phyloP scores from a whole-genome alignment of 2,329 filamentous ascomycete genomes.

The Aspergillus quadricinctus region DNA sequence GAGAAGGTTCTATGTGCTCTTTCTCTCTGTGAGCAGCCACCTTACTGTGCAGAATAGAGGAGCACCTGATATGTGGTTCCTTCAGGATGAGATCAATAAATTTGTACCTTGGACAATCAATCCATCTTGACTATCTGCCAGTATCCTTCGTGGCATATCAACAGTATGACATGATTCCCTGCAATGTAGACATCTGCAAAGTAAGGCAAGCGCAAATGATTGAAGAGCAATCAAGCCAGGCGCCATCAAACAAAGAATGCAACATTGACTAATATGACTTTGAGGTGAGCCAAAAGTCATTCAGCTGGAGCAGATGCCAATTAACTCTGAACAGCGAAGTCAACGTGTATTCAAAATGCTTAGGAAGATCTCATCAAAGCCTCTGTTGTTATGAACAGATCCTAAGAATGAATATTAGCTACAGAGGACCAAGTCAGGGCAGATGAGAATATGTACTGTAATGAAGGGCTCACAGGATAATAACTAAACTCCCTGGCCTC shows the following conservation, averaged over 20 bases:
- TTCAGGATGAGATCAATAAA: not conserved
- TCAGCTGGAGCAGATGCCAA: not conserved
- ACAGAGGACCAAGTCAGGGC: not conserved
- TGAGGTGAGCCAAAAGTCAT: not conserved
- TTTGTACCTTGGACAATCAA: not conserved
- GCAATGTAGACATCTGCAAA: not conserved
- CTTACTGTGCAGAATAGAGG: not conserved
- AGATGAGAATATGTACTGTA: not conserved
- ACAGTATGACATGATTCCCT: not conserved
- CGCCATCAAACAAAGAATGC: not conserved
- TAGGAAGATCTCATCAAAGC: not conserved
- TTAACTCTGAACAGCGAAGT: not conserved
- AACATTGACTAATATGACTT: not conserved
- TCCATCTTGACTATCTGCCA: not conserved
- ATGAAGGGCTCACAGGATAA: not conserved
- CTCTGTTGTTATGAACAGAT: not conserved
- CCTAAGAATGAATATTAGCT: not conserved
- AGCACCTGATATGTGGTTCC: not conserved
- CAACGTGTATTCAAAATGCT: not conserved
- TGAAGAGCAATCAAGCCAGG: not conserved
- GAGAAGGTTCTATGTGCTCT: not conserved
- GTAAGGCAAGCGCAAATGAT: not conserved
- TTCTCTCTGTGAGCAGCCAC: not conserved
- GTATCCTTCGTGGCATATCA: not conserved
- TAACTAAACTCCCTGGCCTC: not conserved